phyloP scores from a whole-genome alignment of 345 rosid species.

The Rubroshorea leprosula region DNA sequence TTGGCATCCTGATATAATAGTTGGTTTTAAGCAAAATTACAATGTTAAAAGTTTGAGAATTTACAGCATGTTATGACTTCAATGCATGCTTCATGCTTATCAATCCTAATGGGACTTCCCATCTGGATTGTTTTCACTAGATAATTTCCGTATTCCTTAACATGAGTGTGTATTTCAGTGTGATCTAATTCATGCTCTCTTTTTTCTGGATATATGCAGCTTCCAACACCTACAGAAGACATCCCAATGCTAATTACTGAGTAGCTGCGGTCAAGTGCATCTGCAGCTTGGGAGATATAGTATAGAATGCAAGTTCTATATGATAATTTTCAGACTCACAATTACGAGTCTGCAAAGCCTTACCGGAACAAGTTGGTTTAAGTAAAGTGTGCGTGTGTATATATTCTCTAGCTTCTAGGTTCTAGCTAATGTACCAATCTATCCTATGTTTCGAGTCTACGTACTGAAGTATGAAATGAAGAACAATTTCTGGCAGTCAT shows the following conservation, averaged over 20 bases:
- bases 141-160: too few species aligned
- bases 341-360: constrained; percentile 14
- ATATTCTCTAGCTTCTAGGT: neutral
- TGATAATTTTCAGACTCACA: constrained; percentile 15
- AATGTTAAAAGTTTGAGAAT: too few species aligned
- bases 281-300: neutral
- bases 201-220: constrained; percentile 28
- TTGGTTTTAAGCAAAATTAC: too few species aligned
- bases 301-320: neutral
- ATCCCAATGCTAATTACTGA: constrained; percentile 40
- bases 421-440: neutral
- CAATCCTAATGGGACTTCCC: too few species aligned
- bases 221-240: constrained; percentile 30
- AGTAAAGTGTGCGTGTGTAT: constrained; percentile 5
- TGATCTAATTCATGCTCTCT: neutral
- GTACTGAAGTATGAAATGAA: neutral
- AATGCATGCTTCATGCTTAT: too few species aligned
- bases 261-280: constrained; percentile 21
- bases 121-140: too few species aligned
- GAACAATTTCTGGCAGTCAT: neutral
- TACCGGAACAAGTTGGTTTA: constrained; percentile 1
- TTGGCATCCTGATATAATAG: too few species aligned
- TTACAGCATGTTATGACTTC: too few species aligned
- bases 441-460: neutral
- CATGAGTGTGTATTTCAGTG: neutral